phyloP scores from a whole-genome alignment of 495 filamentous ascomycete species.

The Amphirosellinia nigrospora region DNA sequence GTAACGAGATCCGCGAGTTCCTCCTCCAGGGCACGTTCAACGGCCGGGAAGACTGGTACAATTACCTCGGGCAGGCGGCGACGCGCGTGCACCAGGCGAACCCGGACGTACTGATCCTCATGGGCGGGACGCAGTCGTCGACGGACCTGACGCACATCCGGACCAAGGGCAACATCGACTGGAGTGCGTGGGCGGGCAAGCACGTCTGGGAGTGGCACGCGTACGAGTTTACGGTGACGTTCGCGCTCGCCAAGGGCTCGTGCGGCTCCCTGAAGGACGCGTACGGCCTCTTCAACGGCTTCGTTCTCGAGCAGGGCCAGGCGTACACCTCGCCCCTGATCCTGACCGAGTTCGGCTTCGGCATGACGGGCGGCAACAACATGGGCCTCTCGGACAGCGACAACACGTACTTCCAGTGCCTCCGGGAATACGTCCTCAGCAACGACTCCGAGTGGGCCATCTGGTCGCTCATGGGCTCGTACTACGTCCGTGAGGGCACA shows the following conservation, averaged over 20 bases:
- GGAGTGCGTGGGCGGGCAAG: constrained; percentile 48
- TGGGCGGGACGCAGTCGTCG: constrained; percentile 52
- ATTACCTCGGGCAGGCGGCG: constrained; percentile 48
- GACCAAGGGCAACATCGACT: constrained; percentile 43
- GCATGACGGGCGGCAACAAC: constrained; percentile 47
- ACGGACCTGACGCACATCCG: constrained; percentile 54
- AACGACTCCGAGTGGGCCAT: constrained; percentile 60
- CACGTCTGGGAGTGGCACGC: constrained; percentile 61
- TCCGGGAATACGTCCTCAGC: constrained; percentile 49
- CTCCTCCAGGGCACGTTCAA: constrained; percentile 48
- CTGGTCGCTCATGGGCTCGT: constrained; percentile 57
- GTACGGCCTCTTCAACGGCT: constrained; percentile 50
- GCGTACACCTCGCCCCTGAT: constrained; percentile 54
- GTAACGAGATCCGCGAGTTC: constrained; percentile 57
- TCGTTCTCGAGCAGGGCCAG: constrained; percentile 51
- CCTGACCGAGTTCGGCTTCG: constrained; percentile 58
- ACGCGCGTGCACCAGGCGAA: constrained; percentile 49
- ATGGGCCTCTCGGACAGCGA: constrained; percentile 44
- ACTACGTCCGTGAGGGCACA: constrained; percentile 53
- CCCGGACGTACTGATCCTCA: constrained; percentile 50
- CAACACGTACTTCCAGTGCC: constrained; percentile 47
- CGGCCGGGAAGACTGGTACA: constrained; percentile 53
- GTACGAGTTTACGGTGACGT: constrained; percentile 56
- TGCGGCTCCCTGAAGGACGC: constrained; percentile 47
- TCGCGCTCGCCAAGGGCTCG: constrained; percentile 42